Evolutionary conservation across 1,284 basidiomycete species (phyloP), one percentile per base, ranked within the genome.

Genomic region (Malassezia equina): DNA sequence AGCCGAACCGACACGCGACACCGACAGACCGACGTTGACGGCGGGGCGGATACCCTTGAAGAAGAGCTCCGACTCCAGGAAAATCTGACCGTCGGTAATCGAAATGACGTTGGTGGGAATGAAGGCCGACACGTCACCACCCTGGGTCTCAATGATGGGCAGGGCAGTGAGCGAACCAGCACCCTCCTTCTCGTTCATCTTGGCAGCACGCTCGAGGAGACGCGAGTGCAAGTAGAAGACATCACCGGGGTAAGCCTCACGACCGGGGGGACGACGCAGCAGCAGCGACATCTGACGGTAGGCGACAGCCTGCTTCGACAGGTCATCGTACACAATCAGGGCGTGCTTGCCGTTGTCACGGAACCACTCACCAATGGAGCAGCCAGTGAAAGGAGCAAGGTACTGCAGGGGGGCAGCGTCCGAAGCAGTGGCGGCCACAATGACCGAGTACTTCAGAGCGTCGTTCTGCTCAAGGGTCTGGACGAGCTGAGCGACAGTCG

Each of bases 311-410:
- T 98, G 93, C 82, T 98, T 98, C 74, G 93, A 98, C 79, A 98
- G 81, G 79, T 98, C 93, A 76, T 98, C 93, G 80, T 94, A 98
- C 81, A 98, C 88, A 80, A 98, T 96, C 75, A 96, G 83, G 70
- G 93, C 81, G 80, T 82, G 81, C 79, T 88, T 93, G 81, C 90
- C 90, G 78, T 98, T 96, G 81, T 98, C 93, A 81, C 93, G 90
- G 93, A 98, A 98, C 93, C 93, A 98, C 81, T 98, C 93, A 78
- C 93, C 93, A 88, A 98, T 98, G 75, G 93, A 91, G 79, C 89
- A 93, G 66, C 93, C 93, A 72, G 93, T 93, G 90, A 98, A 98
- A 73, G 93, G 93, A 75, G 93, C 93, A 68, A 96, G 86, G 81
- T 95, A 98, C 78, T 96, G 93, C 58, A 98, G 83, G 67, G 93